Base-by-base conservation (phyloP, 1,139 yeast species). In the Yamadazyma trypodendri region DNA sequence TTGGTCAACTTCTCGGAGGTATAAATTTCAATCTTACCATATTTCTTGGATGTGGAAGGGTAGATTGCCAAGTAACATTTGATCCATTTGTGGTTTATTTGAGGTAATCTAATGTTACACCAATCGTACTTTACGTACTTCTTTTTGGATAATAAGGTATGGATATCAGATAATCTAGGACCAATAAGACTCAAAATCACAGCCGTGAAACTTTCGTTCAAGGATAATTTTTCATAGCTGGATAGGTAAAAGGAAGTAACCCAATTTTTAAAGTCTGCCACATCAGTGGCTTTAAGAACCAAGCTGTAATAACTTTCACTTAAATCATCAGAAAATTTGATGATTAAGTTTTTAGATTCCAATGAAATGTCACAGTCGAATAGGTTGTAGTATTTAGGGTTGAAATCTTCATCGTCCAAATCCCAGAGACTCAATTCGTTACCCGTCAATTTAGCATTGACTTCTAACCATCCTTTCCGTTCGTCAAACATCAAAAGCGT, bases 121-220 rank as follows among this genome's bases (percentile, higher is more conserved):
- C 82, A 77, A 49, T 77, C 83, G 37, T 55, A 65, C 40, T 72
- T 68, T 16, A 70, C 55, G 37, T 64, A 62, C 41, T 73, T 61
- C 42, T 63, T 68, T 35, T 70, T 70, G 3, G 75, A 67, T 39
- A 77, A 61, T 27, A 77, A 57, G 2, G 77, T 72, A 47, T 75
- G 75, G 34, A 76, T 67, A 50, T 77, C 83, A n/a, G 74, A 64
- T 44, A 77, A 65, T 42, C 67, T 60, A 5, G 77, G 62, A 1
- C 79, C 82, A 46, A 73, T 75, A n/a, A 72, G 55, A n/a, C 79
- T 72, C 32, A 77, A 58, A 23, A 75, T 56, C 9, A 76, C 81
- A 11, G 81, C 83, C 1, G 81, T 76, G 50, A 68, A 77, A 11
- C 79, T 71, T 55, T 77, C 80, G 54, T 74, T 77, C 41, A 77